phyloP scores from a whole-genome alignment of 352 stramenopile species.

The Elongisporangium undulatum region DNA sequence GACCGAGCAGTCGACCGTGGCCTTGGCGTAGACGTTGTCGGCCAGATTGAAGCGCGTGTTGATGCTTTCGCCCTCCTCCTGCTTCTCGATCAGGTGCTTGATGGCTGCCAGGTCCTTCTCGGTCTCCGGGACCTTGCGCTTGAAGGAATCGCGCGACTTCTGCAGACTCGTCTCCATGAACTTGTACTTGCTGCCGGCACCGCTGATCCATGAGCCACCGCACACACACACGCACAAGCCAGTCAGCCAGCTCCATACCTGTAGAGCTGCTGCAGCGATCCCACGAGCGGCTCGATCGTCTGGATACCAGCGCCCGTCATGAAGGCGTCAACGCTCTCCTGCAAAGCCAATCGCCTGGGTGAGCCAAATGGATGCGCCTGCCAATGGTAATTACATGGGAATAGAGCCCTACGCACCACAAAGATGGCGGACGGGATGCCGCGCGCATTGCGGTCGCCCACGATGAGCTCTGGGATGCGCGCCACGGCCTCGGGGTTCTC shows the following conservation, averaged over 20 bases:
- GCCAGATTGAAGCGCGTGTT: constrained; percentile 92
- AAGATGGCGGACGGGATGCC: constrained; percentile 79
- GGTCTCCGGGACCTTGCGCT: constrained; percentile 90
- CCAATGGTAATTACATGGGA: neutral
- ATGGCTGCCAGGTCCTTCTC: constrained; percentile 72
- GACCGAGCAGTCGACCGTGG: constrained; percentile 84
- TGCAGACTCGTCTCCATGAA: constrained; percentile 87
- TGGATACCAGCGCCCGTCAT: constrained; percentile 47
- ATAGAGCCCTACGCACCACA: constrained; percentile 32
- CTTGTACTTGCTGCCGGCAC: constrained; percentile 76
- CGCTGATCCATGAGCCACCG: neutral
- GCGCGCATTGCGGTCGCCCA: constrained; percentile 74
- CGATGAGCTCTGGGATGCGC: constrained; percentile 66
- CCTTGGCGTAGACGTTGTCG: constrained; percentile 95
- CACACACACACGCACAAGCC: neutral
- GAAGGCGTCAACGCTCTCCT: constrained; percentile 76
- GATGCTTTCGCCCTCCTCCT: constrained; percentile 76
- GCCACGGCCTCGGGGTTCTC: constrained; percentile 68
- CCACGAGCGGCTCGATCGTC: constrained; percentile 72
- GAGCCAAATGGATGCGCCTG: neutral
- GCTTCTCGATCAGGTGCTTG: constrained; percentile 43
- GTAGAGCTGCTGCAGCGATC: constrained; percentile 82
- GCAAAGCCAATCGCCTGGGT: neutral
- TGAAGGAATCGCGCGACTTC: constrained; percentile 84
- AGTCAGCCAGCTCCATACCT: constrained; percentile 18